Percentiles rank a stretch among this genome's conserved stretches.
phyloP scores from a whole-genome alignment of 805 yeast genomes.

The Starmerella vaccinii region DNA sequence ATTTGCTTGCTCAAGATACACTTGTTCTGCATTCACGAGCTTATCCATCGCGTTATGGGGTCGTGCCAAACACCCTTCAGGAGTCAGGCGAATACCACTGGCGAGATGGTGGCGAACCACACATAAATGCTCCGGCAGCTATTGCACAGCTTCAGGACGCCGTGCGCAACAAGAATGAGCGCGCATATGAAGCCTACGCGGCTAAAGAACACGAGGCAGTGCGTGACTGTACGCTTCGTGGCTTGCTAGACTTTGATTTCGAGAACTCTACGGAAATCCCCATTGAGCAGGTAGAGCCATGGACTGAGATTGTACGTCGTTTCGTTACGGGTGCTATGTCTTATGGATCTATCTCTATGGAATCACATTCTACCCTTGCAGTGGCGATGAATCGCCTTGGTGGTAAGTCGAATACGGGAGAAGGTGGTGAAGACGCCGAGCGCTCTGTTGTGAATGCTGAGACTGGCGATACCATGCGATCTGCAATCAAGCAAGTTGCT shows the following conservation, averaged over 20 bases:
- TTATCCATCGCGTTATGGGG: constrained; percentile 64
- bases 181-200: constrained; percentile 81
- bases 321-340: constrained; percentile 99
- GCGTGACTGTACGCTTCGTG: constrained; percentile 86
- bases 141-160: constrained; percentile 95
- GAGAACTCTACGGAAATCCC: constrained; percentile 67
- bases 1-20: constrained; percentile 93
- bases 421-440: constrained; percentile 98
- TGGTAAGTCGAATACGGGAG: constrained; percentile 97
- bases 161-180: constrained; percentile 92
- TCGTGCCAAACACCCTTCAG: constrained; percentile 65
- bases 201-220: constrained; percentile 87
- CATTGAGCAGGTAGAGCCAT: constrained; percentile 95
- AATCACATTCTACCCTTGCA: constrained; percentile 93
- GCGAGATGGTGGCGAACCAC: constrained; percentile 98
- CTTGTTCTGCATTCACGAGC: constrained; percentile 89
- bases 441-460: constrained; percentile 59
- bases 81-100: constrained; percentile 97
- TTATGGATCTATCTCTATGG: constrained; percentile 97
- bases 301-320: constrained; percentile 97
- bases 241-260: constrained; percentile 82
- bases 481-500: constrained; percentile 97
- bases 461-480: constrained; percentile 95
- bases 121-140: constrained; percentile 88
- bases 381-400: constrained; percentile 98